These are phyloP conservation scores for Taphrina sp. DNA, from an alignment of 1,139 yeast genomes.

Conservation along the genomic window DNA sequence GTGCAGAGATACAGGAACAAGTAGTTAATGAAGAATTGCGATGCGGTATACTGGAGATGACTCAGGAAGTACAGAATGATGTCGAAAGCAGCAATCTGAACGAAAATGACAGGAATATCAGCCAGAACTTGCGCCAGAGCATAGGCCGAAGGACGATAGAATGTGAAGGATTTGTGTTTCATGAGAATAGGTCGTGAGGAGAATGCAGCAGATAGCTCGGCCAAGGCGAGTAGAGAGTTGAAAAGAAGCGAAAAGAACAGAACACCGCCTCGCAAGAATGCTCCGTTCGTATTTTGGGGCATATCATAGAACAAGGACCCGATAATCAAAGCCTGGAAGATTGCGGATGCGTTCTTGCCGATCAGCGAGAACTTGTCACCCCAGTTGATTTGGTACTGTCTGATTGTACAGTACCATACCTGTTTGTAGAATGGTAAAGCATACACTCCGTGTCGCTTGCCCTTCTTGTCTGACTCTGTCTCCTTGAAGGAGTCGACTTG, in stretches of 20 bases:
- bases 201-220: conserved; percentile 67
- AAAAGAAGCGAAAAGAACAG: conserved; percentile 75
- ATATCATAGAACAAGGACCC: conserved; percentile 74
- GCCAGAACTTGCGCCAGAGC: conserved; percentile 68
- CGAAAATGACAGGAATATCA: conserved; percentile 63
- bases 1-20: conserved; percentile 57
- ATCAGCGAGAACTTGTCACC: conserved; percentile 33
- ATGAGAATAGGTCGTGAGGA: conserved; percentile 79
- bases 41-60: conserved; percentile 62
- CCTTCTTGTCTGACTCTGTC: conserved; percentile 35
- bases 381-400: conserved; percentile 34
- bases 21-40: conserved; percentile 66
- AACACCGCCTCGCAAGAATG: conserved; percentile 65
- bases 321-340: conserved; percentile 55
- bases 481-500: conserved; percentile 24
- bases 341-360: conserved; percentile 50
- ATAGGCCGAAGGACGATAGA: conserved; percentile 76
- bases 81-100: conserved; percentile 59
- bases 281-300: conserved; percentile 52
- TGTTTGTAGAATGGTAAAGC: conserved; percentile 36
- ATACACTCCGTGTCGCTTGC: conserved; percentile 37
- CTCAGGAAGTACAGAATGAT: conserved; percentile 65
- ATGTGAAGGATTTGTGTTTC: conserved; percentile 71
- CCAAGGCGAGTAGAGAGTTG: conserved; percentile 70
- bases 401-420: conserved; percentile 37